Conservation (phyloP, 163 green algal species). For the Prototheca wickerhamii region DNA sequence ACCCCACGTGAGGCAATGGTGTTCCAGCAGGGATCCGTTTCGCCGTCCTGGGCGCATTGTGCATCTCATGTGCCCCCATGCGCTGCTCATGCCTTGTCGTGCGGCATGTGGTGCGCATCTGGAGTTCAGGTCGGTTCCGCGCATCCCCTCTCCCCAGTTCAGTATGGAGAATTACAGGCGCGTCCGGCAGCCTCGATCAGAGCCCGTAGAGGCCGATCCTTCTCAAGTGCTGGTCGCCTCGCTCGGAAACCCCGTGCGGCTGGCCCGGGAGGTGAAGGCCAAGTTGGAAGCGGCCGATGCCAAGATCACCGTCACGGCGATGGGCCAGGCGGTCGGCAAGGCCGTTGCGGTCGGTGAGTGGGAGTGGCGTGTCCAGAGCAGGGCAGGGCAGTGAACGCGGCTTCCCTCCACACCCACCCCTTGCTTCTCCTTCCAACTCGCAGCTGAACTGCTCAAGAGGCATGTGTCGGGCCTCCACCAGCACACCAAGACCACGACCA, state of each 20-base stretch:
- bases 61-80: no score
- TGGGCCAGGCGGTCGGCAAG: conserved; percentile 87
- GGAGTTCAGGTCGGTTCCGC: no score
- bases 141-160: background rate
- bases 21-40: no score
- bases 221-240: conserved; percentile 65
- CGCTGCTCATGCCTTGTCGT: no score
- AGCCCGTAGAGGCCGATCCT: conserved; percentile 29
- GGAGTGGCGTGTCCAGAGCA: background rate
- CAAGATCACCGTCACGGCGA: conserved; percentile 66
- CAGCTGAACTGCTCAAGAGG: conserved; percentile 81
- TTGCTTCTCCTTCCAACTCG: background rate
- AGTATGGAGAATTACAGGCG: conserved; percentile 8
- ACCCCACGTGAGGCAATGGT: no score
- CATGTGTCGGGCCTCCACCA: conserved; percentile 69
- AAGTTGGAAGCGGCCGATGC: conserved; percentile 37
- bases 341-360: conserved; percentile 64
- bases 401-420: no score
- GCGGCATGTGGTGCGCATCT: no score
- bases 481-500: conserved; percentile 49
- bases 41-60: no score
- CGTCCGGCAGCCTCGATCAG: background rate
- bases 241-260: conserved; percentile 57
- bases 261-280: conserved; percentile 61
- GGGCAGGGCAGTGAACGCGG: background rate